phyloP scores from a whole-genome alignment of 148 eudicot genomes.

The Camellia lanceoleosa region DNA sequence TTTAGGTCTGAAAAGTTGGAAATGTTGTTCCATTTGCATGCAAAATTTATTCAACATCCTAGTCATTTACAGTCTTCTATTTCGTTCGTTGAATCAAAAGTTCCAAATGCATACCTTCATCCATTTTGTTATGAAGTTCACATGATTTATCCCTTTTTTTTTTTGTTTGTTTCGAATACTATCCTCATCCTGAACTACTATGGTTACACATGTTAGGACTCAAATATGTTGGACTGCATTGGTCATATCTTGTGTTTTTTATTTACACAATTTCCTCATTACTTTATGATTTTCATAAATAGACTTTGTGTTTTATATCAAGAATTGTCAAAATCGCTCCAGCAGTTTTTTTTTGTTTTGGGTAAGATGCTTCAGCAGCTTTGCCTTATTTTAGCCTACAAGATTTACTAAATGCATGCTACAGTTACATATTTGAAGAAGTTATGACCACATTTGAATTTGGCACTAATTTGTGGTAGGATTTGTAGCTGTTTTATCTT shows the following conservation, averaged over 20 bases:
- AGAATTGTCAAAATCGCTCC: background rate
- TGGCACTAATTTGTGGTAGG: no score
- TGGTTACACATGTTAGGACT: no score
- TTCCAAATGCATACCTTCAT: background rate
- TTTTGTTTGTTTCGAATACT: background rate
- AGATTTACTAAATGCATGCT: background rate
- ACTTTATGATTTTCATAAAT: background rate
- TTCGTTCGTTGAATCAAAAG: background rate
- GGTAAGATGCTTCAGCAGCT: background rate
- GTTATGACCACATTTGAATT: no score
- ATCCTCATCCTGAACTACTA: no score
- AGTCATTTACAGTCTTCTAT: background rate
- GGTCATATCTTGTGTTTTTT: no score
- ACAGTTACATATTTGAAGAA: background rate
- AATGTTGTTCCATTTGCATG: background rate
- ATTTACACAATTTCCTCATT: background rate
- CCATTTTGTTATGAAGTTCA: background rate
- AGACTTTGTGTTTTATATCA: background rate
- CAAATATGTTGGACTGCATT: no score
- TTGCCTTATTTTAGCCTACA: background rate
- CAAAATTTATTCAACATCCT: background rate
- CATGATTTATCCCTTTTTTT: background rate
- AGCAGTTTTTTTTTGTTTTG: no score
- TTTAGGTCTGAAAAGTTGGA: slow-evolving; percentile 12
- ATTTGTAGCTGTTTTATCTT: no score